Evolutionary conservation across 352 stramenopile genomes (phyloP), one percentile per base, ranked within the genome.

Genomic region (Pythium aristosporum): DNA sequence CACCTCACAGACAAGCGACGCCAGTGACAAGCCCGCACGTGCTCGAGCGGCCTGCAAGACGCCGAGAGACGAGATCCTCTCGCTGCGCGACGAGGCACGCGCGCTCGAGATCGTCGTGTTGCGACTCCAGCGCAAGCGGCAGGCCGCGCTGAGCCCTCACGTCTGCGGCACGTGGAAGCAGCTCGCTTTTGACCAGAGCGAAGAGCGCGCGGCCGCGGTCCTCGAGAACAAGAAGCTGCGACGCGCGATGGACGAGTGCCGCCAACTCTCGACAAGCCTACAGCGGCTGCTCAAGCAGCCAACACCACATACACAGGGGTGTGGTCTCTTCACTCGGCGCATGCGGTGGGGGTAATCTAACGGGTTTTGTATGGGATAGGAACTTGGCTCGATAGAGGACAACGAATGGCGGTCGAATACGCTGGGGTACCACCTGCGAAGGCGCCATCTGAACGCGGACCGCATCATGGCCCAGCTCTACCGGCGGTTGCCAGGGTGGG

Each of bases 121-220:
- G 44, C 44, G 30, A 10, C 54, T 68, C 1, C 44, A 63, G 41
- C 46, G 54, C 44, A 41, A 58, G 44, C 62, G 54, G 21, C 23
- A 23, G 10, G 44, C 54, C n/a, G 36, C 32, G 0, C 21, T 58
- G 4, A 49, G 18, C 13, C 73, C 72, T 13, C 86, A 87, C 13
- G 15, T 18, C 49, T 0, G 5, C 2, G 36, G 53, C 46, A 54
- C 20, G 47, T 69, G 62, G 63, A 47, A 63, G 54, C 52, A 34
- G 39, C 63, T 58, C 12, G 63, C 63, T 8, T 54, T 46, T 36
- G 55, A 56, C 28, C 54, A 63, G 46, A 54, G 47, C 15, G 23
- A 37, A 4, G 11, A 41, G 23, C 15, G 42, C 23, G 18, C 46
- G 12, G 47, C 37, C 13, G 56, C 57, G 25, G 25, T 71, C 20